Conservation (phyloP, 176 grass and related monocot genomes). For the Thinopyrum elongatum region DNA sequence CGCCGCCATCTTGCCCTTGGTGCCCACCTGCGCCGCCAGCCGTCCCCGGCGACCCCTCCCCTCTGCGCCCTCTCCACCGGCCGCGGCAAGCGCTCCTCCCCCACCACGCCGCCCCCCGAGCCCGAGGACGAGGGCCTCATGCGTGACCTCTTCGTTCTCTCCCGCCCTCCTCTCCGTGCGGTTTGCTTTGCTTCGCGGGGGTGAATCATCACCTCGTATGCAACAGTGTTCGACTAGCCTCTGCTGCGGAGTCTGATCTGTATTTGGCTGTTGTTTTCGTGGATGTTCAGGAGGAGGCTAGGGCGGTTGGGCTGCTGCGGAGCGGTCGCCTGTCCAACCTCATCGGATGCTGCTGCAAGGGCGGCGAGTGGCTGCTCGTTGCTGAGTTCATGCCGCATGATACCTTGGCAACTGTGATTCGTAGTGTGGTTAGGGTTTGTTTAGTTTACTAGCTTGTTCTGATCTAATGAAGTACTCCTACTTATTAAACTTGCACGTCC, state of each 20-base stretch:
- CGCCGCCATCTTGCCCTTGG: too few relatives aligned
- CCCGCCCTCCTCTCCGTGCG: too few relatives aligned
- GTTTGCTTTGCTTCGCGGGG: neutral
- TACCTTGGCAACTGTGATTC: conserved; percentile 50
- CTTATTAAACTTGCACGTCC: neutral
- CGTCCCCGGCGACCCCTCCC: too few relatives aligned
- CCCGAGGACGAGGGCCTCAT: too few relatives aligned
- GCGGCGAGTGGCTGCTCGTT: conserved; percentile 67
- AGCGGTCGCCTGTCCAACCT: conserved; percentile 65
- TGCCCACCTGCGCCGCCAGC: too few relatives aligned
- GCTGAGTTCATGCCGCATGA: conserved; percentile 84
- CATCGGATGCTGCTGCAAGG: conserved; percentile 76
- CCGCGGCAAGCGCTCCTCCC: too few relatives aligned
- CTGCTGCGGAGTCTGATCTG: neutral
- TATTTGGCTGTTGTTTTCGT: neutral
- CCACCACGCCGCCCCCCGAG: too few relatives aligned
- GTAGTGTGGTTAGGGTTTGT: too few relatives aligned
- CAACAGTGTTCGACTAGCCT: neutral
- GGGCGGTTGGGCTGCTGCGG: conserved; percentile 65
- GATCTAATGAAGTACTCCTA: neutral
- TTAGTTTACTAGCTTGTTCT: too few relatives aligned
- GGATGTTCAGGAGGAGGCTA: conserved; percentile 62
- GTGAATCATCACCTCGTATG: neutral
- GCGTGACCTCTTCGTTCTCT: too few relatives aligned
- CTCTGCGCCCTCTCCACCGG: too few relatives aligned